Evolutionary conservation across 257 asterid genomes (phyloP).

Genomic region (Penstemon barbatus): DNA sequence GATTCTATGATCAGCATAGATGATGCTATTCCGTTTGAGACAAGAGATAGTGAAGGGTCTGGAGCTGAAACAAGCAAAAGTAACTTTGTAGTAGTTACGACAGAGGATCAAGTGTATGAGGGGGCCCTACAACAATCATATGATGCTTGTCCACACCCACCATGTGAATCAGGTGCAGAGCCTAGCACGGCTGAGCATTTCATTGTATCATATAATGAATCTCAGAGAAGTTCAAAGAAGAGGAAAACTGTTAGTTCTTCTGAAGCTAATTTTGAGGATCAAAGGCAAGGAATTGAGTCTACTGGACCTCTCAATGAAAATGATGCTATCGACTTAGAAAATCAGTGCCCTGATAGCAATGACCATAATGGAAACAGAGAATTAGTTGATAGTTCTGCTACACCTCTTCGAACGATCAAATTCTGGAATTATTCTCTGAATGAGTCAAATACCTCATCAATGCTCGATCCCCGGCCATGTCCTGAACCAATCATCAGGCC

Average conservation of each 20-base stretch:
- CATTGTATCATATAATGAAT: conserved; percentile 2
- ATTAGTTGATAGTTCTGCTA: conserved; percentile 18
- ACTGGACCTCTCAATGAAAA: too few species aligned
- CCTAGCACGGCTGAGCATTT: not conserved
- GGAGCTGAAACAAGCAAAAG: conserved; percentile 3
- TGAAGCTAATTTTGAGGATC: too few species aligned
- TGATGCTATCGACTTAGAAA: not conserved
- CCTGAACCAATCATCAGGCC: conserved; percentile 47
- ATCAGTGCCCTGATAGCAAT: conserved; percentile 16
- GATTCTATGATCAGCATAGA: not conserved
- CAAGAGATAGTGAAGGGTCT: not conserved
- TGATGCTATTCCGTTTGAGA: not conserved
- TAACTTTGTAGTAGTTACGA: not conserved
- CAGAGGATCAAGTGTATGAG: conserved; percentile 10
- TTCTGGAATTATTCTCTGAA: too few species aligned
- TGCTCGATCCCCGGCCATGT: conserved; percentile 12
- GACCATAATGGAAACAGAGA: not conserved
- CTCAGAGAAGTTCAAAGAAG: conserved; percentile 19
- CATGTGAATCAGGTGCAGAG: conserved; percentile 23
- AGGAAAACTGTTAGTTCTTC: not conserved
- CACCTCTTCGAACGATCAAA: not conserved
- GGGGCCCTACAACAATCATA: conserved; percentile 9
- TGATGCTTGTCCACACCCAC: not conserved
- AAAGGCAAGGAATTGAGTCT: too few species aligned
- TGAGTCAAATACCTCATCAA: conserved; percentile 24